Evolutionary conservation across 148 eudicot species (phyloP).

Genomic region (Limonium bicolor): DNA sequence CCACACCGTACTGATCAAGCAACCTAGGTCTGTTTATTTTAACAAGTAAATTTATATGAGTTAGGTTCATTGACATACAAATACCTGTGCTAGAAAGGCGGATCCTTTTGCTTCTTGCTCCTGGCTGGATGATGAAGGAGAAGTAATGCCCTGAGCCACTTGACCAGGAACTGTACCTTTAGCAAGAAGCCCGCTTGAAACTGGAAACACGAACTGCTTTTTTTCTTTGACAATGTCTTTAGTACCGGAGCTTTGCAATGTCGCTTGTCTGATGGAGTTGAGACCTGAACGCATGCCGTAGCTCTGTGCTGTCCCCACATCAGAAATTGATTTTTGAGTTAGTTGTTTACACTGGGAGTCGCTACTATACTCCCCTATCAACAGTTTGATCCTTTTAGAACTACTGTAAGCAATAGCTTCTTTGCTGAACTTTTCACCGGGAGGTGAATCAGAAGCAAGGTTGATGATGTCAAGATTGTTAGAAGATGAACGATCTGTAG

Average conservation of each 20-base stretch:
- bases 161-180: constrained; percentile 11
- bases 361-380: constrained; percentile 21
- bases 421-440: constrained; percentile 12
- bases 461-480: constrained; percentile 17
- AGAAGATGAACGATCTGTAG: constrained; percentile 12
- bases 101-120: constrained; percentile 53
- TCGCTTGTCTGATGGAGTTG: constrained; percentile 8
- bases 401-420: constrained; percentile 18
- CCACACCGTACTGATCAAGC: too few relatives aligned
- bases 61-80: background rate
- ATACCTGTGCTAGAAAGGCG: constrained; percentile 69
- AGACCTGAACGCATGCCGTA: background rate
- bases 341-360: too few relatives aligned
- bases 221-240: constrained; percentile 6
- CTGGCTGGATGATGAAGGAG: constrained; percentile 21
- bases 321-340: constrained; percentile 5
- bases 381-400: constrained; percentile 39
- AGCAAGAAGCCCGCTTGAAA: constrained; percentile 10
- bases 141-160: constrained; percentile 13
- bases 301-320: constrained; percentile 6
- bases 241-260: constrained; percentile 7
- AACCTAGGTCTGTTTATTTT: too few relatives aligned
- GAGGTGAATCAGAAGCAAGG: constrained; percentile 16
- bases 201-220: too few relatives aligned
- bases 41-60: too few relatives aligned